Base-by-base conservation (phyloP, 2,329 filamentous ascomycete species). In the Alternaria angustiovoidea region DNA sequence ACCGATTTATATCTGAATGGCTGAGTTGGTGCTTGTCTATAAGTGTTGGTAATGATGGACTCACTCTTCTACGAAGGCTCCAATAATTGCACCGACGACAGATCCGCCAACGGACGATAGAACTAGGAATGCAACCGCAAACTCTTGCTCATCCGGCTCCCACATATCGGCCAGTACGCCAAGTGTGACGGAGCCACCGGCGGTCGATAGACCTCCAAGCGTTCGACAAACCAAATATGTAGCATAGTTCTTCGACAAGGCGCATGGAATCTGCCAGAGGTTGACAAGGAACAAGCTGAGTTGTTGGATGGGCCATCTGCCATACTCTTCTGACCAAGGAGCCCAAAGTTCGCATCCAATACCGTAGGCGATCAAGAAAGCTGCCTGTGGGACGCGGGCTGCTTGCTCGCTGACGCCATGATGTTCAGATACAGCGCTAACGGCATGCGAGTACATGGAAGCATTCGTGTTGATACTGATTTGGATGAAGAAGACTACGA, bases 81-180 rank as follows among this genome's bases (percentile, higher is more conserved):
- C 86, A 8, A 85, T 79, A 38, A 87, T 81, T 1, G 84, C 83
- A 9, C 85, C 85, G 14, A 87, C 78, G 3, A 85, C 81, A 0
- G 85, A 85, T 0, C 85, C 86, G 1, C 82, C 81, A 7, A 87
- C 85, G 1, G 84, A 87, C 1, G 84, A 85, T 22, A 86, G 73
- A 5, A 88, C 84, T 61, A 89, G 82, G 59, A 85, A 89, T 0
- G 86, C 86, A 8, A 89, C 82, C 1, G 87, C 85, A 64, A 83
- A 85, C 67, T 88, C 85, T 62, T 88, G 87, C 7, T 84, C 78
- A 43, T 85, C 84, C 0, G 85, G 78, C 51, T 83, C 79, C 75
- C 84, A 89, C 81, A 89, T 83, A 62, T 89, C 87, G 2, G 87
- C 87, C 4, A 89, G 82, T 71, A 89, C 85, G n/a, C 87, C 87